These are phyloP conservation scores for Salvia splendens DNA, from an alignment of 257 asterid species.

Conservation along the genomic window DNA sequence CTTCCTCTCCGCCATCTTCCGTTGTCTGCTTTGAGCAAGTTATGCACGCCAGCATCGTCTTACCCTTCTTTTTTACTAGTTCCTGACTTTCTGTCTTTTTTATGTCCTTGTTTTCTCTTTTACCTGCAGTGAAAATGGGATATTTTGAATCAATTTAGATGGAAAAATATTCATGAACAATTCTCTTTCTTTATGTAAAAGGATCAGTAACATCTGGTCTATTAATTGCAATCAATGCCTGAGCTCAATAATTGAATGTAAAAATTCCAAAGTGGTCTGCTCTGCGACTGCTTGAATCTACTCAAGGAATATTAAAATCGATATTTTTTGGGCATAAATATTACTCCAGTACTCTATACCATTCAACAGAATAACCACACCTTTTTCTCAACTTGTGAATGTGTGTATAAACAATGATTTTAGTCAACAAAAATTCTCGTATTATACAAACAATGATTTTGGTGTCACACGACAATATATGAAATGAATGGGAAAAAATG, in stretches of 20 bases:
- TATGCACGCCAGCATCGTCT: conserved; percentile 92
- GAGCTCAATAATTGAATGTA: conserved; percentile 52
- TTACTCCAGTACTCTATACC: too few relatives aligned
- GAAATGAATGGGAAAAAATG: background rate
- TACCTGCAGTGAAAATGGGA: conserved; percentile 34
- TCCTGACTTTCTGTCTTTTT: too few relatives aligned
- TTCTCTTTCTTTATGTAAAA: background rate
- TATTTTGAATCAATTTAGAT: too few relatives aligned
- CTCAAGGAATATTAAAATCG: conserved; percentile 26
- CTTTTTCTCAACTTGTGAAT: background rate
- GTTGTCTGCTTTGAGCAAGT: conserved; percentile 89
- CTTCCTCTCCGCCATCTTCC: conserved; percentile 64
- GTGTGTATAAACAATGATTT: background rate
- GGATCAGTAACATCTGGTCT: background rate
- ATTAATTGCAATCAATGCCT: background rate
- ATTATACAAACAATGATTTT: background rate
- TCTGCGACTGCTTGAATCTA: conserved; percentile 48
- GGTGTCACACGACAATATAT: background rate
- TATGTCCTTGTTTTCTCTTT: background rate
- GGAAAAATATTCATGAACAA: background rate
- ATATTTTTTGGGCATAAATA: conserved; percentile 47
- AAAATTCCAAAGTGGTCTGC: conserved; percentile 44
- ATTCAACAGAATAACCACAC: background rate
- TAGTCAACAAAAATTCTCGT: background rate
- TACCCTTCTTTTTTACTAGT: background rate